Evolutionary conservation across 78 protist species (phyloP).

Genomic region (Dictyostelium firmibasis): DNA sequence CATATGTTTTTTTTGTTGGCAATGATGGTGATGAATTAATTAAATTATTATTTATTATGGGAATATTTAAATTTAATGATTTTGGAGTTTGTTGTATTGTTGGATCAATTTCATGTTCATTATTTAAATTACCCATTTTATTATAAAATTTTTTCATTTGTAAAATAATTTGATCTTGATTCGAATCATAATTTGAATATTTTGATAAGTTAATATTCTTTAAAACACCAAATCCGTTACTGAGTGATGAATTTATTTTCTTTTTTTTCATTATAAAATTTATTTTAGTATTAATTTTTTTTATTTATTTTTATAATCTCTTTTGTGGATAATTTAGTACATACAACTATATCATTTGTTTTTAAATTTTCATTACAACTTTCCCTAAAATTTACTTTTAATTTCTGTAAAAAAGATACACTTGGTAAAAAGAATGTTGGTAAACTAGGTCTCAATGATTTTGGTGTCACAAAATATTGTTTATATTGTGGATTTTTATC

Average conservation of each 20-base stretch:
- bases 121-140: background rate
- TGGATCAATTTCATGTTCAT: background rate
- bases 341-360: background rate
- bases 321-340: background rate
- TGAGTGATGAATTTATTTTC: background rate
- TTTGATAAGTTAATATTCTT: conserved; percentile 47
- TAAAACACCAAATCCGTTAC: conserved; percentile 38
- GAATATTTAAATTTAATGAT: background rate
- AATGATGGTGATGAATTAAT: background rate
- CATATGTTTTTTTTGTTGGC: background rate
- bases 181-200: background rate
- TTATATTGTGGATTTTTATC: conserved; percentile 45
- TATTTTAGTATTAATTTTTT: background rate
- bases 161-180: background rate
- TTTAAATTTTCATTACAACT: background rate
- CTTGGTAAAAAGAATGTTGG: conserved; percentile 71
- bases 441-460: conserved; percentile 1
- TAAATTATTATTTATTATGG: background rate
- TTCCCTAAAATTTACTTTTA: conserved; percentile 22
- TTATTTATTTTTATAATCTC: background rate
- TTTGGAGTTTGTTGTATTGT: background rate
- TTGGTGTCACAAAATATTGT: conserved; percentile 59
- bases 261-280: background rate
- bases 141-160: background rate
- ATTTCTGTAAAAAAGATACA: conserved; percentile 29